A percentile compares a stretch with the other conserved stretches of the same genome.
Evolutionary conservation across 129 eudicot species (phyloP).

Genomic region (Pittosporum tobira): DNA sequence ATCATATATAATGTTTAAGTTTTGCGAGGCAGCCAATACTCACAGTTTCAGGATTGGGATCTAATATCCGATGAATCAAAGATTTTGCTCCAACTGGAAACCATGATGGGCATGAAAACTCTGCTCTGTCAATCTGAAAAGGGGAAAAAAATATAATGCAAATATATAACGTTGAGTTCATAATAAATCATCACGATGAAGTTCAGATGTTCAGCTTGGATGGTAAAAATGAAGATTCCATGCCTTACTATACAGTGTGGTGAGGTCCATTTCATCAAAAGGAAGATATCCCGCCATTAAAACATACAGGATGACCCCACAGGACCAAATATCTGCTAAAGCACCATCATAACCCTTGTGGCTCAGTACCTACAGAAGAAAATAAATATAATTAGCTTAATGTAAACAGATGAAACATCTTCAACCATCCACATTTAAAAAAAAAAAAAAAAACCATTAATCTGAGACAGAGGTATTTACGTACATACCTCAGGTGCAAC

Average conservation of each 20-base stretch:
- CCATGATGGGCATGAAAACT: slow-evolving; percentile 85
- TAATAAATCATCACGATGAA: too few relatives aligned
- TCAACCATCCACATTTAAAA: background rate
- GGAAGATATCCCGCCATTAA: slow-evolving; percentile 94
- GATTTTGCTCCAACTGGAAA: slow-evolving; percentile 95
- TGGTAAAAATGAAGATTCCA: slow-evolving; percentile 14
- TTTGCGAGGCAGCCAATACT: slow-evolving; percentile 20
- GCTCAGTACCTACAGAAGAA: slow-evolving; percentile 71
- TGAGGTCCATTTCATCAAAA: slow-evolving; percentile 94
- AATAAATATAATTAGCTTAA: slow-evolving; percentile 7
- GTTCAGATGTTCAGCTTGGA: too few relatives aligned
- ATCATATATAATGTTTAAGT: background rate
- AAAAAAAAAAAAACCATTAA: background rate
- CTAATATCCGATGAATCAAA: slow-evolving; percentile 77
- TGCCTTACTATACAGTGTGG: slow-evolving; percentile 88
- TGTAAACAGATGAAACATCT: slow-evolving; percentile 5
- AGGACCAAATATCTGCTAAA: slow-evolving; percentile 95
- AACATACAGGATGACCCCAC: slow-evolving; percentile 96
- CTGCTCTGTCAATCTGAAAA: slow-evolving; percentile 78
- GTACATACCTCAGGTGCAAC: slow-evolving; percentile 94
- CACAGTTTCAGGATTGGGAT: slow-evolving; percentile 89
- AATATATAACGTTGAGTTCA: background rate
- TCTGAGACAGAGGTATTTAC: slow-evolving; percentile 6
- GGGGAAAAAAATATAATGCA: background rate
- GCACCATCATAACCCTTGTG: slow-evolving; percentile 99